Base-by-base conservation (phyloP, 495 filamentous ascomycete genomes). In the Penicillium alfredii region DNA sequence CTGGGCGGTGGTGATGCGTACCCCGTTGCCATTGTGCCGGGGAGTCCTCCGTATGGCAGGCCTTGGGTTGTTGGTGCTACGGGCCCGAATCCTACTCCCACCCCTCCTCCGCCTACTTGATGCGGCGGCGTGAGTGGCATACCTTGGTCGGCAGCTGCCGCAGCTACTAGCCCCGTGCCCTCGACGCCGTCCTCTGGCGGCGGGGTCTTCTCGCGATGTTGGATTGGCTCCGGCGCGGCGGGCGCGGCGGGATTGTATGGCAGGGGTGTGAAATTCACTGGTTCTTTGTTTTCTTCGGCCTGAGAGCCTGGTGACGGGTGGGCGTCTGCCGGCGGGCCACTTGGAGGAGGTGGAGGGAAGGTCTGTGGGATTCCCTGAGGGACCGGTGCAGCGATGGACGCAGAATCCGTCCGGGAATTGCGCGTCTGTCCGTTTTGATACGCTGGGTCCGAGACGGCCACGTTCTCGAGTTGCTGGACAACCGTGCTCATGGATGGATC, bases 161-260 rank as follows among this genome's bases (percentile, higher is more conserved):
- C 84, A 13, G 77, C 77, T 30, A 73, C 72, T 7, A 94, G 67
- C 3, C 85, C 86, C 22, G 86, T 88, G 8, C 81, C 78, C 19
- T 64, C 63, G 26, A 67, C 77, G 19, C 80, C 84, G 49, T 90
- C 84, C 9, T 74, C 72, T 19, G 82, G 82, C 5, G 88, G 88
- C 6, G 87, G 88, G 0, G 88, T 94, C 68, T 94, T 92, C 63
- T 95, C 88, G 30, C 88, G 78, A 47, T 88, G 77, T 35, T 78
- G 72, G 47, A 93, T 82, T 9, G 78, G 78, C 53, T 95, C 88
- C 3, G 88, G 84, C 1, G 86, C 86, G 2, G 88, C 69, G 8
- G 88, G 88, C 1, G 88, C 87, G 0, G 88, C 87, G 1, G 88
- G 88, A 58, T 95, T 95, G 48, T 95, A 95, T 2, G 86, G 76